phyloP scores from a whole-genome alignment of 208 protist species.

The Crithidia fasciculata region DNA sequence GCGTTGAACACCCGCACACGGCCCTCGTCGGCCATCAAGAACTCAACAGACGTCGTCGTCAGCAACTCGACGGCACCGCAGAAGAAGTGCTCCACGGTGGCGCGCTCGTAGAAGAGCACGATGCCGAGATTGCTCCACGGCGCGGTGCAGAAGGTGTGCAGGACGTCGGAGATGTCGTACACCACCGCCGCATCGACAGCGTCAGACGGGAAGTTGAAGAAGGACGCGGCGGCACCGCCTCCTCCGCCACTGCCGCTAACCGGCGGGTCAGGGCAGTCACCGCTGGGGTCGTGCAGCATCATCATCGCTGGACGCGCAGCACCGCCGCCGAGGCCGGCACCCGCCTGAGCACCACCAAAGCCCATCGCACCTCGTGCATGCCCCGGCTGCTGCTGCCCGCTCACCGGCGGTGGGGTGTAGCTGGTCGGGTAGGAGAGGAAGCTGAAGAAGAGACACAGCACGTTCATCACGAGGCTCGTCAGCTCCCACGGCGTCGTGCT shows the following conservation, averaged over 20 bases:
- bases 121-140: slow-evolving; percentile 86
- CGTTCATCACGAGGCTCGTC: slow-evolving; percentile 55
- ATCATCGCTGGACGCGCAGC: too few species aligned
- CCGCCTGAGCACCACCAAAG: neutral
- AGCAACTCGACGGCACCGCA: slow-evolving; percentile 63
- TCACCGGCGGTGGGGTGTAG: slow-evolving; percentile 6
- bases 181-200: slow-evolving; percentile 50
- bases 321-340: neutral
- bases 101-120: slow-evolving; percentile 72
- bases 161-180: slow-evolving; percentile 73
- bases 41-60: slow-evolving; percentile 55
- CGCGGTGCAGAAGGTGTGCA: slow-evolving; percentile 62
- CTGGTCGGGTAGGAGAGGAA: slow-evolving; percentile 28
- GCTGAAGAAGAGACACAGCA: slow-evolving; percentile 45
- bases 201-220: slow-evolving; percentile 48
- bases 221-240: slow-evolving; percentile 2
- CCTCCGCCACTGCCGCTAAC: neutral
- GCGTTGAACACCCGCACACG: slow-evolving; percentile 60
- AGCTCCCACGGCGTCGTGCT: slow-evolving; percentile 56
- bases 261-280: slow-evolving; percentile 3
- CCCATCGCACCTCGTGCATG: neutral
- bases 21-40: slow-evolving; percentile 66
- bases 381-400: neutral
- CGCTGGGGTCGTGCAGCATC: neutral
- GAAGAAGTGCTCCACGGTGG: slow-evolving; percentile 62